phyloP scores from a whole-genome alignment of 192 early-diverging fungal genomes.

The Spizellomyces punctatus region DNA sequence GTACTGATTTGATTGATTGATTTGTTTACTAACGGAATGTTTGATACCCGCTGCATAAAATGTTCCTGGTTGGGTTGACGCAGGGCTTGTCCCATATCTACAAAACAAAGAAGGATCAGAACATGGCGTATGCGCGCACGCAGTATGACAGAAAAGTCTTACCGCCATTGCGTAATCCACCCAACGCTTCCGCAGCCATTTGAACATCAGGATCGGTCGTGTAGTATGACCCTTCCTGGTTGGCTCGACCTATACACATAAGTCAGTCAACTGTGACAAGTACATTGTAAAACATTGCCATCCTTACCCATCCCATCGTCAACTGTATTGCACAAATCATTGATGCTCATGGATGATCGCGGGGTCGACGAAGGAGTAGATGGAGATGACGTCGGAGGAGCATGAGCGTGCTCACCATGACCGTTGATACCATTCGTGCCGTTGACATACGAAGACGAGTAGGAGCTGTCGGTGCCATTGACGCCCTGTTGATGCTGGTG shows the following conservation, averaged over 20 bases:
- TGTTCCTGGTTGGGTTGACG: slow-evolving; percentile 29
- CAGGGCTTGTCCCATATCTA: not conserved
- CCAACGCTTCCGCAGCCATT: slow-evolving; percentile 47
- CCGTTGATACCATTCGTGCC: slow-evolving; percentile 9
- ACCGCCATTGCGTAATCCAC: slow-evolving; percentile 28
- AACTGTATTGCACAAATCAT: slow-evolving; percentile 24
- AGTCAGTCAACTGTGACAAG: not conserved
- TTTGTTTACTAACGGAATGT: slow-evolving; percentile 77
- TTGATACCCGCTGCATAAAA: slow-evolving; percentile 79
- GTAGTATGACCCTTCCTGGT: slow-evolving; percentile 12
- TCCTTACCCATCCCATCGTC: slow-evolving; percentile 13
- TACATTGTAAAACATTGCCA: not conserved
- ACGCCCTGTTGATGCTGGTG: slow-evolving; percentile 9
- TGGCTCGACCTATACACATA: not conserved
- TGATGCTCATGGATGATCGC: slow-evolving; percentile 25
- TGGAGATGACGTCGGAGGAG: not conserved
- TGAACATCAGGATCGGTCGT: slow-evolving; percentile 35
- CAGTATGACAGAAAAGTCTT: not conserved
- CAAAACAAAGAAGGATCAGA: not conserved
- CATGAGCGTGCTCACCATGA: not conserved
- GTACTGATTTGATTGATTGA: slow-evolving; percentile 53
- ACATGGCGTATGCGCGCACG: not conserved
- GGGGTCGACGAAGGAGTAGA: slow-evolving; percentile 10
- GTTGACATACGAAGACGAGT: not conserved
- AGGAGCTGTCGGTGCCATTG: slow-evolving; percentile 1